Evolutionary conservation across 345 rosid genomes (phyloP).

Genomic region (Rubroshorea leprosula): DNA sequence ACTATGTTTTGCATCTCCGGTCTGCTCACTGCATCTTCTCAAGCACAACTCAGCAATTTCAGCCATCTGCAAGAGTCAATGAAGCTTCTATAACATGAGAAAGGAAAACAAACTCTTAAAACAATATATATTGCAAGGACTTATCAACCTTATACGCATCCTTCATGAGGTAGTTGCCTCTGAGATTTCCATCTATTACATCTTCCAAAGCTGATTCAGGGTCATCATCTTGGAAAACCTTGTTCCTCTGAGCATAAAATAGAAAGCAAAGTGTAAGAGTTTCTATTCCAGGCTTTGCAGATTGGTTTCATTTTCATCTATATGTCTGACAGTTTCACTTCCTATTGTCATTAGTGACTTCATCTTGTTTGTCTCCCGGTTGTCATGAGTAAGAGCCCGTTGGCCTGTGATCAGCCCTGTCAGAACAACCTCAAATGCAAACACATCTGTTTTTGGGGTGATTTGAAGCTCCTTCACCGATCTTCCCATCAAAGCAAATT

Average conservation of each 20-base stretch:
- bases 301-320: background rate
- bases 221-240: slow-evolving; percentile 35
- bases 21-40: slow-evolving; percentile 40
- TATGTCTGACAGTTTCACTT: slow-evolving; percentile 11
- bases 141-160: slow-evolving; percentile 38
- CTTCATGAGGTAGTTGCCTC: slow-evolving; percentile 40
- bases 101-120: background rate
- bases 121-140: background rate
- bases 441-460: slow-evolving; percentile 56
- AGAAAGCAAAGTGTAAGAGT: background rate
- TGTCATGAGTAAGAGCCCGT: slow-evolving; percentile 49
- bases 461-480: slow-evolving; percentile 64
- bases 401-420: slow-evolving; percentile 65
- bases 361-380: slow-evolving; percentile 37
- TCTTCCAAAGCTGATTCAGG: slow-evolving; percentile 38
- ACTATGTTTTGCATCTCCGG: slow-evolving; percentile 58
- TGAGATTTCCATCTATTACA: slow-evolving; percentile 38
- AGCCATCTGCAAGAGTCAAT: slow-evolving; percentile 37
- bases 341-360: slow-evolving; percentile 45
- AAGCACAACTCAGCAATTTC: slow-evolving; percentile 49
- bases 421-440: slow-evolving; percentile 61
- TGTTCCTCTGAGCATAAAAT: slow-evolving; percentile 25
- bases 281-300: too few species aligned
- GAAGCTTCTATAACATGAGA: background rate
- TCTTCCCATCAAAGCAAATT: slow-evolving; percentile 20